Percentiles rank a stretch among this genome's conserved stretches.
These are phyloP conservation scores for Aspergillus sparsus DNA, from an alignment of 495 filamentous ascomycete species.

Conservation along the genomic window DNA sequence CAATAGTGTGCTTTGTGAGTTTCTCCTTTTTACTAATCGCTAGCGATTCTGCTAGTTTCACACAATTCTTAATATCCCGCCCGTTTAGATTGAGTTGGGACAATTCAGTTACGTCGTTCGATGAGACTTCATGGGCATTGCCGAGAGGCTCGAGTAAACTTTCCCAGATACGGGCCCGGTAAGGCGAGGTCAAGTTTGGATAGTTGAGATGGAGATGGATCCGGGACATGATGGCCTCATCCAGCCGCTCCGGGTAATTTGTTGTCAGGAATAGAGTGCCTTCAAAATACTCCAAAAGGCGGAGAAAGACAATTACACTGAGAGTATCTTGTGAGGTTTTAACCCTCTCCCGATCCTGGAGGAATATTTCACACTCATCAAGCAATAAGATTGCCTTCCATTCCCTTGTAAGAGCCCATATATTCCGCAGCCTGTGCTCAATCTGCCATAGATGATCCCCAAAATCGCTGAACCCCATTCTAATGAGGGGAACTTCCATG, in stretches of 20 bases:
- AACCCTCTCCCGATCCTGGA: constrained; percentile 55
- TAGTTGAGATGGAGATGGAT: constrained; percentile 42
- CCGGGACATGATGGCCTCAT: constrained; percentile 51
- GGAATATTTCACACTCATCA: constrained; percentile 70
- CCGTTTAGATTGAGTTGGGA: constrained; percentile 56
- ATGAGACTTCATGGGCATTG: constrained; percentile 26
- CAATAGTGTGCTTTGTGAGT: background rate
- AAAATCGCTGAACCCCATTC: constrained; percentile 10
- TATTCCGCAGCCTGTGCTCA: background rate
- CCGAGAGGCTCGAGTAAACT: background rate
- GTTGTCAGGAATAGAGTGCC: constrained; percentile 33
- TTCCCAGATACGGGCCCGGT: constrained; percentile 2
- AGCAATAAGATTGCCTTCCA: constrained; percentile 52
- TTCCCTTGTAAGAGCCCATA: constrained; percentile 2
- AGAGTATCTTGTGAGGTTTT: constrained; percentile 28
- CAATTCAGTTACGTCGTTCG: constrained; percentile 44
- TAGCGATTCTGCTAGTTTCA: constrained; percentile 22
- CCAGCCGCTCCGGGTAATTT: constrained; percentile 26
- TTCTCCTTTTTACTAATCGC: background rate
- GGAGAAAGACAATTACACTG: constrained; percentile 44
- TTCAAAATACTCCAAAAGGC: constrained; percentile 55
- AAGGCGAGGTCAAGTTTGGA: background rate
- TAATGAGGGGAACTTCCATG: constrained; percentile 27
- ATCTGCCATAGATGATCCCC: background rate
- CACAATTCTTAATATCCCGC: constrained; percentile 64